Base-by-base conservation (phyloP, 768 basidiomycete species). In the Gelatoporia subvermispora region DNA sequence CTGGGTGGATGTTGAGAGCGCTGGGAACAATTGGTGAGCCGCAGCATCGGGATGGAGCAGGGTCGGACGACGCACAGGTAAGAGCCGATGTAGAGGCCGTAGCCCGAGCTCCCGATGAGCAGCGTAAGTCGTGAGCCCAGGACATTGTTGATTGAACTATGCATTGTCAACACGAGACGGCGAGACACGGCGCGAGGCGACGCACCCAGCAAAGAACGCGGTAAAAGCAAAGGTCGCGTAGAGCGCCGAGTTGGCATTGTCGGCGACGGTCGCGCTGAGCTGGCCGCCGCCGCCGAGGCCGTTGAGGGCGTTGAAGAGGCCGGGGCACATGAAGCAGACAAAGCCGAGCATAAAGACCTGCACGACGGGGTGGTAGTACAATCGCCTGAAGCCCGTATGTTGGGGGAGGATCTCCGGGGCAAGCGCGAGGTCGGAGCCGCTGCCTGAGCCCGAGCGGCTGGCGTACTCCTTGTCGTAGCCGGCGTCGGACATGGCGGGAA, bases 281-380 rank as follows among this genome's bases (percentile, higher is more conserved):
- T 85, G 84, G 3, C 90, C 90, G 40, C 85, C 88, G 39, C 75
- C 88, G 3, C 91, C 90, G 39, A 93, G 73, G 28, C 89, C 88
- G 47, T 79, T 84, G 58, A 90, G 69, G 0, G 88, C 81, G 59
- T 90, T 92, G 68, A 87, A 90, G 48, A 89, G 75, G 49, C 88
- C 88, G 63, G 68, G 68, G 48, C 70, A 68, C 60, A 75, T 65
- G 61, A 76, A 75, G 53, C 85, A 85, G 41, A 88, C 79, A 41
- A 88, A 72, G 36, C 85, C 88, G 16, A 88, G 70, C 64, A 90
- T 68, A 44, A 64, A 64, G 43, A 85, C 71, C 64, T 85, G 82
- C 0, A 76, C 78, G 49, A 72, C 57, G 18, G 82, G 76, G 54
- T 83, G 71, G 52, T 77, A 76, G 60, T 84, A 86, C 23, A 83